Evolutionary conservation across 1,284 basidiomycete species (phyloP).

Genomic region (Leucoagaricus sp.): DNA sequence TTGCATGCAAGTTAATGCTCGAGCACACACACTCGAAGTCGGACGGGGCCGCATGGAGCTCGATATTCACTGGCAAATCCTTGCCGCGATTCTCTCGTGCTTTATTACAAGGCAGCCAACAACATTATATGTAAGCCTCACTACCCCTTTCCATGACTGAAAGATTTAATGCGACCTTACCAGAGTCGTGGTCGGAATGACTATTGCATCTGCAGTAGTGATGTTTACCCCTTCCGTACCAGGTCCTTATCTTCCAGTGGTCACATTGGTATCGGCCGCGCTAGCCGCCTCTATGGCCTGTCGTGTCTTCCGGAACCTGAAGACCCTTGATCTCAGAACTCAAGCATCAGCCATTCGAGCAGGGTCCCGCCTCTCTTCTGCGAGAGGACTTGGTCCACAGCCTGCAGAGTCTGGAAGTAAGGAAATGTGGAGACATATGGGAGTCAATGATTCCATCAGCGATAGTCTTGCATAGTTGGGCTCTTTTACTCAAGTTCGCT

Average conservation of each 20-base stretch:
- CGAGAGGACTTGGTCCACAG: too few species aligned
- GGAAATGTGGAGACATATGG: too few species aligned
- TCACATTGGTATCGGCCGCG: neutral
- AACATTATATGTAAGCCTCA: slow-evolving; percentile 20
- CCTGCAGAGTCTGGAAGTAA: too few species aligned
- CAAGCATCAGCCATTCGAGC: too few species aligned
- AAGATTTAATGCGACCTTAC: neutral
- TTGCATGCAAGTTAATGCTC: neutral
- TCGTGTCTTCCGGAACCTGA: neutral
- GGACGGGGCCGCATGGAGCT: neutral
- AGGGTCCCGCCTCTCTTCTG: too few species aligned
- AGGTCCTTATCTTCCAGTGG: neutral
- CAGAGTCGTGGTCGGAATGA: slow-evolving; percentile 3
- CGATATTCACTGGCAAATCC: slow-evolving; percentile 12
- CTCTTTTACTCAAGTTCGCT: too few species aligned
- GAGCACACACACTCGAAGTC: neutral
- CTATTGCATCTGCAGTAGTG: slow-evolving; percentile 13
- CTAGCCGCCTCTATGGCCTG: neutral
- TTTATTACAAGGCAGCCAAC: slow-evolving; percentile 17
- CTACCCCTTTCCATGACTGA: neutral
- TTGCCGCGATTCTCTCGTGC: slow-evolving; percentile 15
- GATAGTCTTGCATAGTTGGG: too few species aligned
- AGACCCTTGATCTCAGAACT: neutral
- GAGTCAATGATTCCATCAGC: too few species aligned
- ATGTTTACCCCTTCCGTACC: slow-evolving; percentile 12